Base-by-base conservation (phyloP, 441 rosid species). In the Populus trichocarpa region DNA sequence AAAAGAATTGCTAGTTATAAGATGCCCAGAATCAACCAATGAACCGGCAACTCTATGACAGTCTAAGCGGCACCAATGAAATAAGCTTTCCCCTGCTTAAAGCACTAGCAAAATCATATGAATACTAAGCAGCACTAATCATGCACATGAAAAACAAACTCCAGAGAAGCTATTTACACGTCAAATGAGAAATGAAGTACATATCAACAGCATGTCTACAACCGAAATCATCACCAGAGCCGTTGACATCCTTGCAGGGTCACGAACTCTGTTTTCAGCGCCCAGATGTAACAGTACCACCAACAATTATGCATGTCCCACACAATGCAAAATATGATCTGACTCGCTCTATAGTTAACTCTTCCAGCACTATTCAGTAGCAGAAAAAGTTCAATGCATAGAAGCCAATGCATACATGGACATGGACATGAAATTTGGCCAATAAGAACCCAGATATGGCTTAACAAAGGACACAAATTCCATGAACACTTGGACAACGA, bases 351-450 rank as follows among this genome's bases (percentile, higher is more conserved):
- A 53, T 68, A 30, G 32, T 30, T 30, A 30, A 30, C 32, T 30
- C 32, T 46, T 69, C 2, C 23, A 68, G 26, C 70, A 22, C 53
- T 59, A 7, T 59, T 57, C 68, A 30, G n/a, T 30, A 42, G 6
- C 9, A 79, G 73, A 79, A 38, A 70, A 30, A 68, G 63, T 40
- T 69, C 23, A 50, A 36, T 68, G 35, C 28, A 26, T 38, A 53
- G n/a, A 71, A 35, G 73, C 25, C 73, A 32, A 67, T n/a, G 23
- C 30, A 53, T 67, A n/a, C n/a, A n/a, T n/a, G n/a, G n/a, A 16
- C 35, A 76, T 53, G 53, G 35, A 33, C 26, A 65, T 22, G 23
- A 73, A 10, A 73, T 13, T 5, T 18, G 25, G 9, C 23, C 12
- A 61, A 61, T 20, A 14, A 73, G 20, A 35, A 61, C 22, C 25